Evolutionary conservation across 305 asterid genomes (phyloP), one percentile per base, ranked within the genome.

Genomic region (Fraxinus ornus): DNA sequence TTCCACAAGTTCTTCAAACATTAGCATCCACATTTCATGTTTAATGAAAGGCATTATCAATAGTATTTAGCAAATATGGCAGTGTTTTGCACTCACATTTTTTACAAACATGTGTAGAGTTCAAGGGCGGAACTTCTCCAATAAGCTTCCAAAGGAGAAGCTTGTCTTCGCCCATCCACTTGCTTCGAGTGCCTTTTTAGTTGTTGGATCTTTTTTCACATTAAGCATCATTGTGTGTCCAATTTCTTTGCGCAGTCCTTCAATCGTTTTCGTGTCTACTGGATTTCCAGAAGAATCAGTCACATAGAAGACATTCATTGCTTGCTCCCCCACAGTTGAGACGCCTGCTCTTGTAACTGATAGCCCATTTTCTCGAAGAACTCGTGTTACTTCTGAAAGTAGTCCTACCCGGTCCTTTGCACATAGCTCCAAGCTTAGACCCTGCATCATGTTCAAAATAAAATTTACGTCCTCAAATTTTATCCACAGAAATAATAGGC

Each of bases 331-430:
- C 3, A 94, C 89, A 0, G 98, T 95, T 12, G 97, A 86, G 22
- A 94, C 97, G 0, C 97, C 97, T 39, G 97, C 99, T 85, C 99
- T 90, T n/a, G 92, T 92, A 21, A 95, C 99, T 2, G 93, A 90
- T 7, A 95, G 94, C 32, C 98, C 98, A 26, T 91, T 88, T 84
- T 95, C 99, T 83, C 97, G 88, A 13, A 95, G 94, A 76, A 95
- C 88, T 88, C 98, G 88, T 19, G 97, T 95, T 32, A 94, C 99
- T 81, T 95, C 94, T 1, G 97, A 94, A 71, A 95, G 95, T 75
- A 95, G 87, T 4, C 97, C 99, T 22, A 95, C 96, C 30, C 98
- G 90, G 86, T 94, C 99, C 89, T 94, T 94, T 60, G 98, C 98
- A 22, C 97, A 90, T 52, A 95, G 88, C 84, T 95, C 98, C 84